Evolutionary conservation across 805 yeast species (phyloP).

Genomic region (Nakazawaea siamensis): DNA sequence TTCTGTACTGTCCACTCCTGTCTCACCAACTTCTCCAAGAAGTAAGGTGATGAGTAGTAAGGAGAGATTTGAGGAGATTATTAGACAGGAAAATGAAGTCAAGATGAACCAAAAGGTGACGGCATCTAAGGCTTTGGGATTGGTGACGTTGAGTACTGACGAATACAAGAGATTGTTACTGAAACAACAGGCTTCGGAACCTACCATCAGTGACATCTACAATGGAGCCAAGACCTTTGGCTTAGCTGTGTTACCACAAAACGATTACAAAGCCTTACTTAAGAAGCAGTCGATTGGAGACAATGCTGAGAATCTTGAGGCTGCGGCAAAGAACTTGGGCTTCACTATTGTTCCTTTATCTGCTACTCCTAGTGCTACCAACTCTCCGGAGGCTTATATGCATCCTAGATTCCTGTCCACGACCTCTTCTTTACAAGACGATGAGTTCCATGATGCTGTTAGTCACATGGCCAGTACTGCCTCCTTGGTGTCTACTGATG

Average conservation of each 20-base stretch:
- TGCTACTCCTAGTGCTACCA: neutral
- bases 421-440: conserved; percentile 5
- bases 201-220: conserved; percentile 10
- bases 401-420: neutral
- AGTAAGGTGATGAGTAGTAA: conserved; percentile 24
- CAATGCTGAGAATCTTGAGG: conserved; percentile 4
- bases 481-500: conserved; percentile 11
- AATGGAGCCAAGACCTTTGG: conserved; percentile 30
- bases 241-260: conserved; percentile 33
- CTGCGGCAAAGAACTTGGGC: conserved; percentile 8
- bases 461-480: conserved; percentile 9
- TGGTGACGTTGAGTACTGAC: conserved; percentile 9
- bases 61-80: conserved; percentile 23
- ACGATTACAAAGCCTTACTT: conserved; percentile 31
- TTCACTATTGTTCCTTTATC: conserved; percentile 7
- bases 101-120: conserved; percentile 9
- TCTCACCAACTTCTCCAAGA: conserved; percentile 3
- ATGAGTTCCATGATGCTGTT: conserved; percentile 13
- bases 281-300: conserved; percentile 13
- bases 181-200: conserved; percentile 7
- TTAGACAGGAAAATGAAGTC: conserved; percentile 4
- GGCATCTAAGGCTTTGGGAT: conserved; percentile 12
- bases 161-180: conserved; percentile 11
- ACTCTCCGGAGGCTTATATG: too few relatives aligned
- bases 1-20: conserved; percentile 8